Conservation (phyloP, 2,329 filamentous ascomycete genomes). For the Chaetomium olivaceum region DNA sequence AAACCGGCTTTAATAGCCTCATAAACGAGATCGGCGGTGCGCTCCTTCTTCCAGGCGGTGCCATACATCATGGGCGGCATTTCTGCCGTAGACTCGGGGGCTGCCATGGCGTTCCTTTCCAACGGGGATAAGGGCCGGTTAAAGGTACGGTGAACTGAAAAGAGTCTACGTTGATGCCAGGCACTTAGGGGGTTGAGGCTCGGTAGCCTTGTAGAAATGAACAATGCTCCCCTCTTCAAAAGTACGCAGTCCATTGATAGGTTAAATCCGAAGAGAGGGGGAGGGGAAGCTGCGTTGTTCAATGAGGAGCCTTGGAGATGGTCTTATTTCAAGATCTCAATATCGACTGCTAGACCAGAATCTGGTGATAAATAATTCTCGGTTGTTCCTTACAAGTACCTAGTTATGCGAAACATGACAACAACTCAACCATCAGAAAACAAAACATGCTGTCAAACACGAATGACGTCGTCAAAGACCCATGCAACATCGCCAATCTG, state of each 20-base stretch:
- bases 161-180: background rate
- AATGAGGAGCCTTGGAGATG: background rate
- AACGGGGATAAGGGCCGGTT: background rate
- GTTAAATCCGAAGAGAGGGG: background rate
- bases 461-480: constrained; percentile 22
- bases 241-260: constrained; percentile 7
- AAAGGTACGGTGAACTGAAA: background rate
- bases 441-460: background rate
- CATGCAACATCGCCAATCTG: constrained; percentile 19
- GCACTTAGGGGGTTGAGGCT: background rate
- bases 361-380: background rate
- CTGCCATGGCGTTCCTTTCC: constrained; percentile 14
- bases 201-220: background rate
- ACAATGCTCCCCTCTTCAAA: background rate
- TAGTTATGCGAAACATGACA: background rate
- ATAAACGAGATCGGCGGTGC: constrained; percentile 66
- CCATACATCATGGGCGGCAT: constrained; percentile 68
- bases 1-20: constrained; percentile 69
- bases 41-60: constrained; percentile 81
- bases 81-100: constrained; percentile 32
- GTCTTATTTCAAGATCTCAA: background rate
- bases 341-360: background rate
- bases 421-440: background rate
- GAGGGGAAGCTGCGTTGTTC: constrained; percentile 20
- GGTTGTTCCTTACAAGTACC: background rate